Percentiles rank a stretch among this genome's conserved stretches.
These are phyloP conservation scores for Lachnellula occidentalis DNA, from an alignment of 2,329 filamentous ascomycete species.

Conservation along the genomic window DNA sequence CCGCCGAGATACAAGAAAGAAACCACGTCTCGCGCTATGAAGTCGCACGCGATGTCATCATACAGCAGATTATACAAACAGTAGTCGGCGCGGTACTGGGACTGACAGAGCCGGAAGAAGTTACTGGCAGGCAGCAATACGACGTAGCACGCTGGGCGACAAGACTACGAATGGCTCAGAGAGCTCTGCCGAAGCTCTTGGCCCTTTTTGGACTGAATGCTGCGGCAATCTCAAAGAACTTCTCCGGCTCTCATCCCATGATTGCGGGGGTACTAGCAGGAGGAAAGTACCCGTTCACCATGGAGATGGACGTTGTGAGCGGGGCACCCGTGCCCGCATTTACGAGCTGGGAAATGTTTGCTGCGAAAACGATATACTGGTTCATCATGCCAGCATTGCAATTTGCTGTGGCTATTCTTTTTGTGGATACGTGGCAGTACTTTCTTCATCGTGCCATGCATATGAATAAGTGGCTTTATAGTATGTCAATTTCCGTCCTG, in stretches of 20 bases:
- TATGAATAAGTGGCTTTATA: conserved; percentile 94
- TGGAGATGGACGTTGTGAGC: conserved; percentile 49
- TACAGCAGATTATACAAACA: conserved; percentile 90
- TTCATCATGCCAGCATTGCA: conserved; percentile 70
- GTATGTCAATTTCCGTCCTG: conserved; percentile 47
- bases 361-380: conserved; percentile 77
- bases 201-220: conserved; percentile 72
- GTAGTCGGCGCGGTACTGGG: conserved; percentile 62
- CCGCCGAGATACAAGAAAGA: conserved; percentile 83
- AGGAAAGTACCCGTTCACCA: conserved; percentile 71
- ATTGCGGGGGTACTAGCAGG: conserved; percentile 73
- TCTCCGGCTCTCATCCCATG: conserved; percentile 65
- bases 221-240: conserved; percentile 65
- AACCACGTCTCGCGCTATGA: conserved; percentile 83
- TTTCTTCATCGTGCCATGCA: conserved; percentile 97
- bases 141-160: conserved; percentile 88
- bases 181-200: conserved; percentile 68
- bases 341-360: conserved; percentile 71
- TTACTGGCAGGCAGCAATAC: conserved; percentile 73
- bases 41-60: conserved; percentile 81
- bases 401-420: conserved; percentile 64
- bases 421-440: conserved; percentile 97
- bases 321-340: conserved; percentile 61
- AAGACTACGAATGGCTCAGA: conserved; percentile 72
- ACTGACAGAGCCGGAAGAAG: conserved; percentile 67